Evolutionary conservation across 1,284 basidiomycete species (phyloP), one percentile per base, ranked within the genome.

Genomic region (Ceraceosorus guamensis): DNA sequence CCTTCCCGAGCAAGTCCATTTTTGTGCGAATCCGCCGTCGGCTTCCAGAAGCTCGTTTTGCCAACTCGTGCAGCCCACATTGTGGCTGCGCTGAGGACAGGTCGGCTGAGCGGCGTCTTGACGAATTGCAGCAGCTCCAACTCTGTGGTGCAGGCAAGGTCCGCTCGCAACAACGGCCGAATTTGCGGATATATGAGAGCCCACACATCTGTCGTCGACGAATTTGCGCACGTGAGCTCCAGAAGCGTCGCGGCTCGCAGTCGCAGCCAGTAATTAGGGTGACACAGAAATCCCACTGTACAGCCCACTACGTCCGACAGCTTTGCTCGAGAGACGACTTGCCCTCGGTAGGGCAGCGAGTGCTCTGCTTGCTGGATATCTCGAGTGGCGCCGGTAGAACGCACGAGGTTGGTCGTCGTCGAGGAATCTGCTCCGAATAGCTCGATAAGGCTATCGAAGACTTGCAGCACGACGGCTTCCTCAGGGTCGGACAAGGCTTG

Each of bases 261-360:
- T 81, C 96, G 89, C 68, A 98, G 88, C 92, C 93, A 97, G n/a
- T 84, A 78, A 76, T 96, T 93, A 0, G 95, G 93, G 76, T 99
- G 95, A 67, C 89, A 93, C 43, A 98, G 78, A 72, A 97, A 92
- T 0, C 89, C 88, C 6, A 90, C 79, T 0, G 87, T 86, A 0
- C 85, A 84, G 53, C 85, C 88, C 82, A 95, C 88, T 37, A 96
- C 80, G 62, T 97, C 91, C 89, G 91, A 92, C 46, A 95, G 84
- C n/a, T 87, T 83, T 82, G 88, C 87, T 73, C 91, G 89, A 4
- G 48, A 34, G 4, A 59, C 47, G 34, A 56, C 24, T 24, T 24
- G 24, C 24, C 24, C 24, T 24, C 24, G 24, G 24, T 3, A 24
- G 24, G 24, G 39, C 4, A 46, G 14, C 18, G 45, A n/a, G 14